These are phyloP conservation scores for Aspergillaceae sp. DNA, from an alignment of 2,329 filamentous ascomycete genomes.

Conservation along the genomic window DNA sequence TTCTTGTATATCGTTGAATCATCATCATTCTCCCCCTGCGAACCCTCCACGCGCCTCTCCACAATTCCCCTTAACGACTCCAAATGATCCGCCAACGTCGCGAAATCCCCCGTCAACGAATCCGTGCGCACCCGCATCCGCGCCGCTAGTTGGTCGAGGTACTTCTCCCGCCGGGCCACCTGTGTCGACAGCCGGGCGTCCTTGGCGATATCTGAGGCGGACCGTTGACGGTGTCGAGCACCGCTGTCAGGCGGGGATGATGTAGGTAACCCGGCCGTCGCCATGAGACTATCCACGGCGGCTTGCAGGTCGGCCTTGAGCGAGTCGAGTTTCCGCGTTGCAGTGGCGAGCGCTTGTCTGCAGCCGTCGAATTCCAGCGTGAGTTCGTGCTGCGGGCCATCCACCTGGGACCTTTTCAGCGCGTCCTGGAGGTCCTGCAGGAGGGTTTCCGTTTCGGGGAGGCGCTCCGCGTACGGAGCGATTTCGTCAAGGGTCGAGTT, in stretches of 20 bases:
- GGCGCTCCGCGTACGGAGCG: conserved; percentile 13
- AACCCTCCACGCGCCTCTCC: neutral
- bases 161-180: conserved; percentile 21
- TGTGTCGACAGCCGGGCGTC: conserved; percentile 23
- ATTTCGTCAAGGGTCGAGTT: conserved; percentile 21
- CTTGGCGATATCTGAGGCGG: conserved; percentile 10
- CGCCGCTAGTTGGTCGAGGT: conserved; percentile 24
- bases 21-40: neutral
- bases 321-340: conserved; percentile 26
- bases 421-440: conserved; percentile 20
- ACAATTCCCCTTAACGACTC: conserved; percentile 26
- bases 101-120: conserved; percentile 20
- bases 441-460: conserved; percentile 24
- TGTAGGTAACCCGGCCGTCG: conserved; percentile 7
- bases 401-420: conserved; percentile 16
- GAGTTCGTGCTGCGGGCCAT: conserved; percentile 24
- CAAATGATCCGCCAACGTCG: conserved; percentile 26
- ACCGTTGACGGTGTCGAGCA: neutral
- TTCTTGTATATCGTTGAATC: neutral
- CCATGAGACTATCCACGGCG: conserved; percentile 26
- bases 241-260: neutral
- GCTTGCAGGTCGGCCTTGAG: conserved; percentile 29
- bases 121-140: conserved; percentile 27
- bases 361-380: conserved; percentile 31
- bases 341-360: conserved; percentile 22